Base-by-base conservation (phyloP, 139 green algal genomes). In the Asterochloris erici region DNA sequence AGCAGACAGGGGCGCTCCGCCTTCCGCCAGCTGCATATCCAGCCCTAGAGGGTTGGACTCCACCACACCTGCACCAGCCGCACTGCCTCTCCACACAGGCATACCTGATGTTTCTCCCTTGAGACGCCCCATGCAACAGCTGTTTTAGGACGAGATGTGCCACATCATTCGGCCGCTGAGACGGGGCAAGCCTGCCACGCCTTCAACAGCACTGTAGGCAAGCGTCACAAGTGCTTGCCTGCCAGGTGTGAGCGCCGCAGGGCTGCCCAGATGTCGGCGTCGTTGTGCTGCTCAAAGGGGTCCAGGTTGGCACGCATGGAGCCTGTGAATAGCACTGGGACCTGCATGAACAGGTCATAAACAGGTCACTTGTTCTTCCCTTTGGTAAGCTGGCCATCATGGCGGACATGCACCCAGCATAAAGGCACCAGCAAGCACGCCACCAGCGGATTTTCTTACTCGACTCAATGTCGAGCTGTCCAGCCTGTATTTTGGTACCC, bases 261-360 rank as follows among this genome's bases (percentile, higher is more conserved):
- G 60, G 84, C 88, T 14, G 61, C 71, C 89, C 89, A 93, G 19
- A 97, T 85, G 28, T 85, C 88, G 27, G 60, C 85, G 85, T 97
- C 94, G 15, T 38, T 82, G n/a, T 89, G 62, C 47, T 91, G 63
- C 26, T 85, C 88, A 86, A 98, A 98, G 10, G 97, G 97, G 85
- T 98, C 96, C 68, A 99, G 84, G 89, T 99, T 99, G 81, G 26
- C 88, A 62, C 97, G 89, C 61, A 99, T 84, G 14, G 86, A 96
- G 60, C 97, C 97, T 66, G 83, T 92, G 85, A 99, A 99, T 66
- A 99, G 92, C 61, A 98, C 91, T 0, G 96, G 96, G 71, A 98
- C 96, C 91, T 99, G 92, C 26, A 71, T 76, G 9, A 10, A 21
- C 12, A 16, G 47, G 63, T 47, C 26, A 71, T 76, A 9, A 10